Conservation (phyloP, 768 basidiomycete genomes). For the Mycena filopes region DNA sequence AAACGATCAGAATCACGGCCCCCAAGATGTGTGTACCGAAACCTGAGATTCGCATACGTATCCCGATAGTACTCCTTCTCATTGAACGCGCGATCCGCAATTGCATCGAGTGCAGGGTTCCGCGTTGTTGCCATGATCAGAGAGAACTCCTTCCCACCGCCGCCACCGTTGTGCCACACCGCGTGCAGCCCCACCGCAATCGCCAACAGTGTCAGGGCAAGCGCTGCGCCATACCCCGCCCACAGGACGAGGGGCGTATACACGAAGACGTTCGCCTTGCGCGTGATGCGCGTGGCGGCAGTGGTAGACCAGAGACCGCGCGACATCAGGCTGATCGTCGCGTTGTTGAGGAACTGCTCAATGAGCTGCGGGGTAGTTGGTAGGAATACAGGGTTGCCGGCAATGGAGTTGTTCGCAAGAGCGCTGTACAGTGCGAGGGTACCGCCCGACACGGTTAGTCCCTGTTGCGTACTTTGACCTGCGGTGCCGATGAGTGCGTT, state of each 20-base stretch:
- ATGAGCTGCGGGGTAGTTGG: slow-evolving; percentile 16
- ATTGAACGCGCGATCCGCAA: slow-evolving; percentile 14
- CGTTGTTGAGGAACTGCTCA: slow-evolving; percentile 19
- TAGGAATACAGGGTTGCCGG: slow-evolving; percentile 3
- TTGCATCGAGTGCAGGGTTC: slow-evolving; percentile 11
- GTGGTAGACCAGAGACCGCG: slow-evolving; percentile 7
- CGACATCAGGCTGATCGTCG: slow-evolving; percentile 14
- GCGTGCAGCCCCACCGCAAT: slow-evolving; percentile 14
- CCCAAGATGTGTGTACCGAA: slow-evolving; percentile 6
- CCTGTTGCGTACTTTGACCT: background rate
- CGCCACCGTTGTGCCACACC: slow-evolving; percentile 16
- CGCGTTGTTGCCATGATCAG: slow-evolving; percentile 22
- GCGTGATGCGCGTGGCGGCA: background rate
- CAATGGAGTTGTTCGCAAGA: slow-evolving; percentile 11
- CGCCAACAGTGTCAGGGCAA: background rate
- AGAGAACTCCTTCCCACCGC: slow-evolving; percentile 20
- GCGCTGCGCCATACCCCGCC: slow-evolving; percentile 10
- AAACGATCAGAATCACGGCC: background rate
- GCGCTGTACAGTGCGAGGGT: slow-evolving; percentile 9
- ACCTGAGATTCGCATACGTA: slow-evolving; percentile 12
- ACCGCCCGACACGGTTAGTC: background rate
- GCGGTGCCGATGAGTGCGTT: background rate
- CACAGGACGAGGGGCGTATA: slow-evolving; percentile 6
- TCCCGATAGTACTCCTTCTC: slow-evolving; percentile 18
- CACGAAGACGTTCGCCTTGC: slow-evolving; percentile 2